Evolutionary conservation across 2,329 filamentous ascomycete species (phyloP), one percentile per base, ranked within the genome.

Genomic region (Nannizziopsis barbatae): DNA sequence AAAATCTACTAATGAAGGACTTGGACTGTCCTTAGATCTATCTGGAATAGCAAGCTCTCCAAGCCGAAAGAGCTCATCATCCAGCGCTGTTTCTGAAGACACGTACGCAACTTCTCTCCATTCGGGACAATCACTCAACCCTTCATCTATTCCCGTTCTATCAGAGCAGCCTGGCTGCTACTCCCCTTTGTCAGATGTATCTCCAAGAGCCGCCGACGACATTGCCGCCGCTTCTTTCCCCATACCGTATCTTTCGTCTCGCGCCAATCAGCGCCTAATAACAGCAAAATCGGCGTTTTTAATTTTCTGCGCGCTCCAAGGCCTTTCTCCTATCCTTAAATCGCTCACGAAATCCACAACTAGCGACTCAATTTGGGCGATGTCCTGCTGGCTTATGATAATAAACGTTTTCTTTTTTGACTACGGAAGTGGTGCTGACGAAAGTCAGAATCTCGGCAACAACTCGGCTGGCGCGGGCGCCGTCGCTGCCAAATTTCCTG

Each of bases 321-420:
- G 90, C 9, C 76, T 98, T 3, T 94, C 86, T 37, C 92, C 92
- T 0, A 96, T 98, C 55, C 79, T 98, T 53, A 95, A 95, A 65
- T 95, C 89, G 1, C 77, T 98, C n/a, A 98, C 92, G 0, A 79
- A 78, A 44, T 95, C 89, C 4, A 96, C 90, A 3, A 90, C 86
- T 6, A 84, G 80, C 49, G 92, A 98, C 73, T 92, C 84, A 38
- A 98, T 98, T 63, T 98, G 92, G 92, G 87, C 92, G 50, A 84
- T 98, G 72, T 92, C 86, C 44, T 89, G 86, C 60, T 92, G 88
- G 81, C 75, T 98, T 39, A 79, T 98, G 53, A 79, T 85, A 59
- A 90, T 95, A 68, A 98, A 98, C 65, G 87, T 96, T 53, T 93
- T 95, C 67, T 95, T 93, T 64, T 96, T 95, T 62, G 92, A 98